phyloP scores from a whole-genome alignment of 2,329 filamentous ascomycete species.

The Diplodia seriata region DNA sequence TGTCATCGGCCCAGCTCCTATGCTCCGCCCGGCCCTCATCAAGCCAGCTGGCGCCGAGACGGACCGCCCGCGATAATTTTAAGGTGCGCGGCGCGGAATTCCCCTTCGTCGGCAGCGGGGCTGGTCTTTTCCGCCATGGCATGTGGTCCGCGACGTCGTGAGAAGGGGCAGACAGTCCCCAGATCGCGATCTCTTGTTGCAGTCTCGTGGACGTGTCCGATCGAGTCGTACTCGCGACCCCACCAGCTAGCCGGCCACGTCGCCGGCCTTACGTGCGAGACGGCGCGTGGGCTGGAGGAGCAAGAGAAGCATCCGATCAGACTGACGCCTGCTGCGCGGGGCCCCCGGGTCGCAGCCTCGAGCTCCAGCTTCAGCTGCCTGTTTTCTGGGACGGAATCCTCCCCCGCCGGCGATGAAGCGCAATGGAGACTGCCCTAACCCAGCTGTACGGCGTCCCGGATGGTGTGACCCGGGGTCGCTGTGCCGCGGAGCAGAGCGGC shows the following conservation, averaged over 20 bases:
- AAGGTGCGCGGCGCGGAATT: not conserved
- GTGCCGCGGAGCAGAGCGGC: not conserved
- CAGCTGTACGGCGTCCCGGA: not conserved
- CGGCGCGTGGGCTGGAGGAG: constrained; percentile 17
- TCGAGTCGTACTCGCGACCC: not conserved
- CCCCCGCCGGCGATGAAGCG: not conserved
- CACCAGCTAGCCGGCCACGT: constrained; percentile 19
- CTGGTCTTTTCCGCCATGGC: constrained; percentile 1
- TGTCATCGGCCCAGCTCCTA: not conserved
- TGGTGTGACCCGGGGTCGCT: constrained; percentile 14
- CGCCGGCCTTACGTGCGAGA: constrained; percentile 13
- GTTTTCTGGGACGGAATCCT: constrained; percentile 15
- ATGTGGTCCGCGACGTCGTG: constrained; percentile 5
- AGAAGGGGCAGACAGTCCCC: not conserved
- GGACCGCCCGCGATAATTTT: not conserved
- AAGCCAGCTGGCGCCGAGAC: constrained; percentile 2
- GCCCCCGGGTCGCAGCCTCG: not conserved
- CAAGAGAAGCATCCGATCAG: constrained; percentile 13
- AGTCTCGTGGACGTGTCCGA: not conserved
- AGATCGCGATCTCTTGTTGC: constrained; percentile 16
- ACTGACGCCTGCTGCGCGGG: not conserved
- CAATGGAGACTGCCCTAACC: constrained; percentile 14
- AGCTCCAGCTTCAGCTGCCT: not conserved
- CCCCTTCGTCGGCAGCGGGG: constrained; percentile 1
- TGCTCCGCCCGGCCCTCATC: not conserved